Evolutionary conservation across 257 asterid species (phyloP), one percentile per base, ranked within the genome.

Genomic region (Echium plantagineum): DNA sequence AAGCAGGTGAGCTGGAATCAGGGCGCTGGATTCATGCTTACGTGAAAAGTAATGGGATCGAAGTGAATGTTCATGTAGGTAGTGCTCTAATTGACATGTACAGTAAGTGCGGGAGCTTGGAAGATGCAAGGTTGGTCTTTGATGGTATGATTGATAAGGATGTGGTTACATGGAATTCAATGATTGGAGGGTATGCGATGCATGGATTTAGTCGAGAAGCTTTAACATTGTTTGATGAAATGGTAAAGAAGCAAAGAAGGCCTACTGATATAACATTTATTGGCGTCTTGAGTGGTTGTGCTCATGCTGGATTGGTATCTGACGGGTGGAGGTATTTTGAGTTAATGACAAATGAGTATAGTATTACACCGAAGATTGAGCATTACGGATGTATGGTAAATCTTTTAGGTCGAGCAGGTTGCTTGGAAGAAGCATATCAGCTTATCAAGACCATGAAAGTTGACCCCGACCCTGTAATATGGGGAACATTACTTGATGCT

Each of bases 31-130:
- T 73, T 60, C 78, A 73, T 68, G 49, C 78, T 64, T 73, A 73
- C 31, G 60, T 64, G 47, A 46, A 61, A 59, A 73, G 60, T 61
- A 67, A 63, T 32, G 63, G 78, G 56, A 57, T 68, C 52, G 51
- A 18, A 15, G 51, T 62, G 4, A 69, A 73, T 69, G 55, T 57
- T 52, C 74, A 58, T 59, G 74, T 73, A 17, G 62, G 69, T 49
- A 69, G 74, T 64, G 74, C 78, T n/a, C 57, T 73, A 59, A 61
- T 73, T 38, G 78, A 73, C 63, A 73, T 73, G 78, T 73, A 73
- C 57, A 61, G 69, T 68, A 73, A 69, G 60, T 73, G 71, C 6
- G 78, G 78, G 31, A 73, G 74, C 69, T 58, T 72, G 60, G 63
- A 72, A 65, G 69, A 59, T 21, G 76, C 76, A 49, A 66, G 76